Conservation (phyloP, 2,329 filamentous ascomycete genomes). For the Elsinoe necatrix region DNA sequence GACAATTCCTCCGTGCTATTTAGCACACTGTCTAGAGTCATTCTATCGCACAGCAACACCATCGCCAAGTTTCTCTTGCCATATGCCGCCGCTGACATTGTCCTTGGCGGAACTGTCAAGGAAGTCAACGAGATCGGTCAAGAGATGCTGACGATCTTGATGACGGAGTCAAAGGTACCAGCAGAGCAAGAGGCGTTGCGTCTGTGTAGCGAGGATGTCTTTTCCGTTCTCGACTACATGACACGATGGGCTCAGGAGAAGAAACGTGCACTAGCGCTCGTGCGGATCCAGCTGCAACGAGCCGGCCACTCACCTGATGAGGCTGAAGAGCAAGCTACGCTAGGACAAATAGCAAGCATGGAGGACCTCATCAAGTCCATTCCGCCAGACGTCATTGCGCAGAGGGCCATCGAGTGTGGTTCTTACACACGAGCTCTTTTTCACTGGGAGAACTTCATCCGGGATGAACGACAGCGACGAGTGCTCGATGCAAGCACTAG, state of each 20-base stretch:
- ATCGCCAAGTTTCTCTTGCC: slow-evolving; percentile 85
- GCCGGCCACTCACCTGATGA: slow-evolving; percentile 36
- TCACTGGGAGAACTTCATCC: slow-evolving; percentile 87
- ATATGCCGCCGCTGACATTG: slow-evolving; percentile 73
- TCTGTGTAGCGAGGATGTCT: slow-evolving; percentile 85
- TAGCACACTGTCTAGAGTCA: slow-evolving; percentile 68
- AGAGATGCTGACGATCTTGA: slow-evolving; percentile 70
- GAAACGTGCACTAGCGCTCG: slow-evolving; percentile 42
- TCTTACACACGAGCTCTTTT: slow-evolving; percentile 89
- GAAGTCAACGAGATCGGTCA: slow-evolving; percentile 58
- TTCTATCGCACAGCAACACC: slow-evolving; percentile 75
- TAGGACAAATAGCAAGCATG: slow-evolving; percentile 54
- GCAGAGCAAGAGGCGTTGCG: slow-evolving; percentile 66
- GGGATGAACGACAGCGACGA: slow-evolving; percentile 41
- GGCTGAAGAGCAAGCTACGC: slow-evolving; percentile 44
- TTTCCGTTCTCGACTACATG: slow-evolving; percentile 82
- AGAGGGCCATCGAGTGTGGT: slow-evolving; percentile 83
- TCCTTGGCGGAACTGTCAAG: slow-evolving; percentile 60
- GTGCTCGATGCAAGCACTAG: slow-evolving; percentile 43
- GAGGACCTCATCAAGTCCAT: slow-evolving; percentile 63
- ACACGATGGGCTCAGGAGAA: slow-evolving; percentile 83
- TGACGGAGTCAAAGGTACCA: slow-evolving; percentile 48
- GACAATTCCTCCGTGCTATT: slow-evolving; percentile 70
- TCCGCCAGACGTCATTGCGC: slow-evolving; percentile 64
- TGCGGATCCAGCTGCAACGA: slow-evolving; percentile 35